Evolutionary conservation across 768 basidiomycete species (phyloP), one percentile per base, ranked within the genome.

Genomic region (Naganishia antarctica): DNA sequence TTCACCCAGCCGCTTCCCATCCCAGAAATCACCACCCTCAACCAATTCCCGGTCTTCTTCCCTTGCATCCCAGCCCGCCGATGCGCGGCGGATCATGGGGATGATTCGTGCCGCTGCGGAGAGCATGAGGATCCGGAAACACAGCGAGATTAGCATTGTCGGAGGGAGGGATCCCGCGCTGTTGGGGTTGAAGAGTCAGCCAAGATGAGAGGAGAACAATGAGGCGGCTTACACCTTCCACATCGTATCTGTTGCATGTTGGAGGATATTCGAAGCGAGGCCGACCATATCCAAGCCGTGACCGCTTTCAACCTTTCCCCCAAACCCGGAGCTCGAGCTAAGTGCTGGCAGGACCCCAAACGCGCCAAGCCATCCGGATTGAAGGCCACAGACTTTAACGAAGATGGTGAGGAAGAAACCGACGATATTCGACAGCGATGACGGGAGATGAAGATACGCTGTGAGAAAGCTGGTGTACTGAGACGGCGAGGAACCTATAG

Each of bases 61-160:
- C 18, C 43, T 60, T 40, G 58, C 73, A 26, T 74, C 73, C 73
- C 73, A 77, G 3, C 74, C 73, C 21, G 72, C 57, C 26, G 71
- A 70, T 18, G 66, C 60, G 25, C 74, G 72, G 2, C 76, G 66
- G 47, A 78, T 74, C 31, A 73, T 72, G 37, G 77, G 76, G n/a
- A 79, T 70, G 48, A 79, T 78, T 37, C 74, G 62, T 5, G 72
- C 71, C 13, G 78, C 78, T 28, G 73, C 61, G 49, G 75, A 74
- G 13, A 79, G 61, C 25, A 78, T 71, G n/a, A 71, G 70, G n/a
- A 79, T 67, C 4, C 78, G 71, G 67, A 75, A 79, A 25, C 76
- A 71, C 11, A 79, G 69, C 5, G 73, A 72, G 37, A 79, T 66
- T 25, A 78, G 63, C 9, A 75, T 64, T 60, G 76, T 75, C 3